Evolutionary conservation across 2,329 filamentous ascomycete species (phyloP).

Genomic region (Aspergillus intermedius): DNA sequence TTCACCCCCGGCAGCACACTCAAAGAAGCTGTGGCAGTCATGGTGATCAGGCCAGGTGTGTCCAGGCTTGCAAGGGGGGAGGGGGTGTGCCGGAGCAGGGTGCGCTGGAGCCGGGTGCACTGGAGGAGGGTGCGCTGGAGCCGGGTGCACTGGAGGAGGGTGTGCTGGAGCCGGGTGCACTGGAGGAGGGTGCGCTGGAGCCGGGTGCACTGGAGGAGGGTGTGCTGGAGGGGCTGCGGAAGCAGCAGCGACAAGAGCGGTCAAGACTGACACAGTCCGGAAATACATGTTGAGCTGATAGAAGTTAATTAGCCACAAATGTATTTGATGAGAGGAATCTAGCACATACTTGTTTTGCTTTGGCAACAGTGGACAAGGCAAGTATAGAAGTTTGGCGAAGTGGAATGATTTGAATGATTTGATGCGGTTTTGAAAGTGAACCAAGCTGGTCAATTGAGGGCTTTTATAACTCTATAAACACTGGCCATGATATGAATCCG

Average conservation of each 20-base stretch:
- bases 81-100: not conserved
- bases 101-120: not conserved
- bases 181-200: not conserved
- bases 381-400: not conserved
- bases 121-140: not conserved
- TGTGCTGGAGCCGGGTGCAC: not conserved
- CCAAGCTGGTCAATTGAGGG: not conserved
- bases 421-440: not conserved
- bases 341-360: not conserved
- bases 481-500: not conserved
- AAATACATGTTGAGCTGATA: not conserved
- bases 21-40: constrained; percentile 8
- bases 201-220: not conserved
- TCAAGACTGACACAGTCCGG: not conserved
- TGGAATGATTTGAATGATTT: not conserved
- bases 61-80: constrained; percentile 1
- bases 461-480: not conserved
- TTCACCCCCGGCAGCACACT: constrained; percentile 4
- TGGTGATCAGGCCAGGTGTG: constrained; percentile 5
- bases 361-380: not conserved
- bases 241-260: not conserved
- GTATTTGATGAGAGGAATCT: too few species aligned
- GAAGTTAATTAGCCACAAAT: too few species aligned
- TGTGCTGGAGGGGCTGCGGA: not conserved
- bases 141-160: too few species aligned